Base-by-base conservation (phyloP, 2,329 filamentous ascomycete species). In the Penicillium palitans region DNA sequence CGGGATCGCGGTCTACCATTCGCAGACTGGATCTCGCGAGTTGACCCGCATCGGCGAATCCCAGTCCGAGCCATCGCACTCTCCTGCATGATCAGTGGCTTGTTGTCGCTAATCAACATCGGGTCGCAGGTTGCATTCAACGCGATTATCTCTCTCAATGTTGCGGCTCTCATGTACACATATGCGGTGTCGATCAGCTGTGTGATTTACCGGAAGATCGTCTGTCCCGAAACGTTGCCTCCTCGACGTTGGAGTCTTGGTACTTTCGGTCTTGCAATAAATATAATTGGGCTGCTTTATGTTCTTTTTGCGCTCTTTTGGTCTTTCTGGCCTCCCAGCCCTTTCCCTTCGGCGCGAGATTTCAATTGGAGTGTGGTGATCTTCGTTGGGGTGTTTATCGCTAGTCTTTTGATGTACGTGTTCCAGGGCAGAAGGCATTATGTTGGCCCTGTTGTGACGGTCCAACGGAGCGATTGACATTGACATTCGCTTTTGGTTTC, bases 281-380 rank as follows among this genome's bases (percentile, higher is more conserved):
- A 83, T 54, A 61, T 76, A 5, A 74, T 74, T 41, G 78, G 78
- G 0, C 64, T 81, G 31, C 25, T 72, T 3, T 84, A 79, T 65
- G 70, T 79, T 1, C 59, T 74, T 0, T 74, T 79, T 21, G 71
- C 80, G 3, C 76, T 80, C 41, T 73, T 82, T 51, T 81, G 81
- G 66, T 71, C 74, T 13, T 80, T 80, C 57, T 83, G 81, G 68
- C 81, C 82, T 1, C 64, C 71, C 0, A 57, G 64, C 0, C 68
- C 74, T 8, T 68, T 74, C 0, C 74, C 80, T 0, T 75, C 72
- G 0, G 63, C 71, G 2, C 65, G 61, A 4, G 76, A 73, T 3
- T 81, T 83, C 69, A 84, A 84, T 66, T 84, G 80, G 80, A 78
- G 76, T 31, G 66, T 74, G n/a, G 70, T 81, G 7, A 75, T 83